A percentile compares a stretch with the other conserved stretches of the same genome.
Conservation (phyloP, 1,284 basidiomycete species). For the Cryptococcus hybrid region DNA sequence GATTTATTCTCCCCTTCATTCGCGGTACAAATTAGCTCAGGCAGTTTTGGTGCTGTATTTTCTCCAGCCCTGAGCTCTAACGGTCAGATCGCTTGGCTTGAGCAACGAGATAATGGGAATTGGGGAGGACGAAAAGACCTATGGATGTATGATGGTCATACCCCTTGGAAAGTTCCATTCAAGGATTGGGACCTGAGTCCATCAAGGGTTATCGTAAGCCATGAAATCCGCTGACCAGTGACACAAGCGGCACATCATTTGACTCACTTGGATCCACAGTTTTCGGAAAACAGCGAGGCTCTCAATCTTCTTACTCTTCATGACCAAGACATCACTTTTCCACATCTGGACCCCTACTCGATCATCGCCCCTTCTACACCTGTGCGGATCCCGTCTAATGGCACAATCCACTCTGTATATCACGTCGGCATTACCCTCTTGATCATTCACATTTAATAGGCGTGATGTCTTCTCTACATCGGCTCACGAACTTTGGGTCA, state of each 20-base stretch:
- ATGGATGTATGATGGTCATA: slow-evolving; percentile 10
- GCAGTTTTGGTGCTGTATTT: not conserved
- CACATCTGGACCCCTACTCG: slow-evolving; percentile 20
- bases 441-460: slow-evolving; percentile 26
- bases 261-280: slow-evolving; percentile 5
- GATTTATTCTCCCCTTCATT: not conserved
- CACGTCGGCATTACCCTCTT: slow-evolving; percentile 23
- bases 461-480: slow-evolving; percentile 9
- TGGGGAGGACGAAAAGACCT: slow-evolving; percentile 2
- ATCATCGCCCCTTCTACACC: slow-evolving; percentile 4
- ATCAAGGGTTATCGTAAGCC: slow-evolving; percentile 8
- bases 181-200: slow-evolving; percentile 13
- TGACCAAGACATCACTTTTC: slow-evolving; percentile 9
- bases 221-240: not conserved
- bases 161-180: slow-evolving; percentile 8
- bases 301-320: slow-evolving; percentile 17
- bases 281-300: slow-evolving; percentile 19
- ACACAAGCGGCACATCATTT: not conserved
- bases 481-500: slow-evolving; percentile 17
- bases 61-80: slow-evolving; percentile 10
- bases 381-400: slow-evolving; percentile 14
- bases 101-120: slow-evolving; percentile 10
- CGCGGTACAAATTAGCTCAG: not conserved
- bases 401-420: slow-evolving; percentile 15
- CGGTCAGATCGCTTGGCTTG: slow-evolving; percentile 17